Base-by-base conservation (phyloP, 768 basidiomycete genomes). In the Lactarius deliciosus region DNA sequence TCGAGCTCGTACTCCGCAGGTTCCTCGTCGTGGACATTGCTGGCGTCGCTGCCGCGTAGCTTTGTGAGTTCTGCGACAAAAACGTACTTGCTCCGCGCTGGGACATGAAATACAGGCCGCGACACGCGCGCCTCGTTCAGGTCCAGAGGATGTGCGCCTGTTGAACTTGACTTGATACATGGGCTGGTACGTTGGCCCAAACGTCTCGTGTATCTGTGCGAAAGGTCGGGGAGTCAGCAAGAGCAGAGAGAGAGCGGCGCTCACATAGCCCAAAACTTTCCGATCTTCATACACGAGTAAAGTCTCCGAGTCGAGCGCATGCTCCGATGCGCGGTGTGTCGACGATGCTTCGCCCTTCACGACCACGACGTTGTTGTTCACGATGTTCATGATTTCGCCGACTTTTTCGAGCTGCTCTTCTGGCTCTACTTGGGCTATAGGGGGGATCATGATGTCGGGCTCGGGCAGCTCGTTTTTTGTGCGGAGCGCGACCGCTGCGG, bases 11-110 rank as follows among this genome's bases (percentile, higher is more conserved):
- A 85, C 22, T 92, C 94, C 1, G 81, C 91, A 2, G 92, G 89
- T 75, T 98, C 96, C 76, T 98, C 96, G 73, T 98, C 96, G 70
- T 94, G 86, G 11, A 94, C 81, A 74, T 98, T 98, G 73, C 91
- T 94, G 25, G 96, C 96, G 71, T 98, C 96, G 69, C 92, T 94
- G 50, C 96, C 96, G 74, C 88, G 95, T 68, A 86, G 74, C 20
- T 78, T 81, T 66, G 84, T 83, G 56, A 98, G 82, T 56, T 88
- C 84, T 43, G 83, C 81, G 55, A 94, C 82, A 75, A 92, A 94
- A 60, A 98, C 89, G 74, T 95, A 96, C 53, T 84, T 82, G 76
- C 94, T 95, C 50, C 86, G 86, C 47, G 81, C 79, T 1, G 92
- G 90, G 41, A 94, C 85, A 76, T 96, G 94, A 76, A 87, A 98